These are phyloP conservation scores for Opeltia flavorubescens DNA, from an alignment of 495 filamentous ascomycete species.

Conservation along the genomic window DNA sequence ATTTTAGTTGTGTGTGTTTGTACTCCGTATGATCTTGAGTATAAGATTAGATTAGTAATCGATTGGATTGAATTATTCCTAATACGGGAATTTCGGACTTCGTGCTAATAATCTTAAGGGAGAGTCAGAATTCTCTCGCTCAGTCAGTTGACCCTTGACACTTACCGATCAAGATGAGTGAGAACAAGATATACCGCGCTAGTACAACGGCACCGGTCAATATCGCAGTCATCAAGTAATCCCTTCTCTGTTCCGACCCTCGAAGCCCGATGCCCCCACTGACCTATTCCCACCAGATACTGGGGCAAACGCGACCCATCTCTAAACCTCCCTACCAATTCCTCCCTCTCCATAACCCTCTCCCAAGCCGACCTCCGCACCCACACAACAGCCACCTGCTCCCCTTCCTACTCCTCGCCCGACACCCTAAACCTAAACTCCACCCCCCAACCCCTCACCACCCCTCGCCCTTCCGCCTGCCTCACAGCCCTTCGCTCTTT, in stretches of 20 bases:
- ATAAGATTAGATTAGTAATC: no score
- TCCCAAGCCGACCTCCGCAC: slow-evolving; percentile 88
- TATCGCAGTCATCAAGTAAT: slow-evolving; percentile 94
- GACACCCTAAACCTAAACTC: slow-evolving; percentile 80
- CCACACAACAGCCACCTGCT: slow-evolving; percentile 91
- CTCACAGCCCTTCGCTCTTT: slow-evolving; percentile 70
- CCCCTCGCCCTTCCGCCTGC: slow-evolving; percentile 80
- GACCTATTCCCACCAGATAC: slow-evolving; percentile 45
- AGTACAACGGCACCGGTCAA: slow-evolving; percentile 96
- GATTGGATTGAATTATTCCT: no score
- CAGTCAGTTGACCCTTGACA: background rate
- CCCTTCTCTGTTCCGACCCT: slow-evolving; percentile 3
- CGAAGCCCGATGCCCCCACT: slow-evolving; percentile 4
- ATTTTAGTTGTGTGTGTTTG: no score
- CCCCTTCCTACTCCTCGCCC: slow-evolving; percentile 46
- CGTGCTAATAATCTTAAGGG: background rate
- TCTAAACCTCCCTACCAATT: slow-evolving; percentile 94
- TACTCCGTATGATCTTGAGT: no score
- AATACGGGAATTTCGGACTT: no score
- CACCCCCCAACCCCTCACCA: slow-evolving; percentile 66
- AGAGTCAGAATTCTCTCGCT: background rate
- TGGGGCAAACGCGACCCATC: slow-evolving; percentile 93
- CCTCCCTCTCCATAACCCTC: slow-evolving; percentile 88
- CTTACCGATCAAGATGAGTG: slow-evolving; percentile 3
- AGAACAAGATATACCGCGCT: slow-evolving; percentile 57